phyloP scores from a whole-genome alignment of 495 filamentous ascomycete species.

The Hypoxylon rickii region DNA sequence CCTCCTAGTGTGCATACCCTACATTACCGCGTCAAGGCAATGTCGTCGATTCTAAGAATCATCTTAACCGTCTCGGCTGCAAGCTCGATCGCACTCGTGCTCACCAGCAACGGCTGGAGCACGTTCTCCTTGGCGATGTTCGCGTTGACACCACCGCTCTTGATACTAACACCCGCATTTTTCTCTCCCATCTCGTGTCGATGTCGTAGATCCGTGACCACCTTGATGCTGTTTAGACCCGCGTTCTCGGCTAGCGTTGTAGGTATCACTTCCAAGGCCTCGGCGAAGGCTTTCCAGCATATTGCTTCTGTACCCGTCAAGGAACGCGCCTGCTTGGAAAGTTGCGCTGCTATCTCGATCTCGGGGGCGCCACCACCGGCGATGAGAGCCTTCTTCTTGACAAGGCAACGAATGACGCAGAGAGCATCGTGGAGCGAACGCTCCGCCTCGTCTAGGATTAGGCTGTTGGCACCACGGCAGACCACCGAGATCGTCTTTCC shows the following conservation, averaged over 20 bases:
- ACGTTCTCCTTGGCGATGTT: constrained; percentile 98
- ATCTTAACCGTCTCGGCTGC: constrained; percentile 98
- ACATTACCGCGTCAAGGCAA: constrained; percentile 59
- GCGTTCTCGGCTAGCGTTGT: constrained; percentile 97
- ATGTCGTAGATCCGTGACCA: constrained; percentile 95
- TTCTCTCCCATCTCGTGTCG: constrained; percentile 91
- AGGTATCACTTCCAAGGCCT: constrained; percentile 96
- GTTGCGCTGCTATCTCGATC: constrained; percentile 85
- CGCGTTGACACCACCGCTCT: constrained; percentile 91
- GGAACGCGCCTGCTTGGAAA: constrained; percentile 78
- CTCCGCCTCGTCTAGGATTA: constrained; percentile 97
- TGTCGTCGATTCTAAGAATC: constrained; percentile 96
- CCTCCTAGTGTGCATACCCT: constrained; percentile 7
- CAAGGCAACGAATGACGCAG: constrained; percentile 94
- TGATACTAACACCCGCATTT: constrained; percentile 96
- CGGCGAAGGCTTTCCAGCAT: constrained; percentile 98
- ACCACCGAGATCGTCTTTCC: constrained; percentile 93
- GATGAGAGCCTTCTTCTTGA: constrained; percentile 98
- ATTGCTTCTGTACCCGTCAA: constrained; percentile 91
- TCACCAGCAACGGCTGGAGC: constrained; percentile 91
- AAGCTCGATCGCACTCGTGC: constrained; percentile 95
- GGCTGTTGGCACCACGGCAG: constrained; percentile 87
- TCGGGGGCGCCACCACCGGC: constrained; percentile 96
- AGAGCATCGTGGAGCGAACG: constrained; percentile 95
- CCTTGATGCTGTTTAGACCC: constrained; percentile 95